Evolutionary conservation across 2,329 filamentous ascomycete species (phyloP).

Genomic region (Ophiostoma ips): DNA sequence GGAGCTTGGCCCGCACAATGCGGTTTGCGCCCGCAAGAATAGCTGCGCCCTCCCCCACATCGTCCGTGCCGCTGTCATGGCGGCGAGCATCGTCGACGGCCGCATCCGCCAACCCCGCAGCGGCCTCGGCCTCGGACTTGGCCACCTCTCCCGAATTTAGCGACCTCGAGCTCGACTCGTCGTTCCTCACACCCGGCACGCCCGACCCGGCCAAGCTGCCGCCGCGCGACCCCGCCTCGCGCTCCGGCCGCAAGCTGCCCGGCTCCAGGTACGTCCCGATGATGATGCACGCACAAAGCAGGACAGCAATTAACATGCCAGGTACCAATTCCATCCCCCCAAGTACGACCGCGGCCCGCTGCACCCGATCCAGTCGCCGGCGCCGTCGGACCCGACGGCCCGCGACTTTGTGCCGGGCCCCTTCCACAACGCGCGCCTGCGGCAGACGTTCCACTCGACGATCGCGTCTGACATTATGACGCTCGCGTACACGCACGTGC

Average conservation of each 20-base stretch:
- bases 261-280: slow-evolving; percentile 28
- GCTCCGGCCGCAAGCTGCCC: slow-evolving; percentile 27
- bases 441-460: slow-evolving; percentile 81
- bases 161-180: slow-evolving; percentile 38
- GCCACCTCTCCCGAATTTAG: slow-evolving; percentile 17
- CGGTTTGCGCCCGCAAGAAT: slow-evolving; percentile 8
- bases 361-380: slow-evolving; percentile 84
- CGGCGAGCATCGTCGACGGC: slow-evolving; percentile 14
- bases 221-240: slow-evolving; percentile 24
- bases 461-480: slow-evolving; percentile 79
- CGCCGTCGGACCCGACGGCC: slow-evolving; percentile 71
- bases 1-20: slow-evolving; percentile 24
- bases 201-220: slow-evolving; percentile 25
- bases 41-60: background rate
- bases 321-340: slow-evolving; percentile 89
- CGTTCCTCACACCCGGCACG: slow-evolving; percentile 29
- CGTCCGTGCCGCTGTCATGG: slow-evolving; percentile 9
- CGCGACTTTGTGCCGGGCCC: slow-evolving; percentile 82
- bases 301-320: background rate
- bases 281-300: too few relatives aligned
- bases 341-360: slow-evolving; percentile 90
- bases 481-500: slow-evolving; percentile 72
- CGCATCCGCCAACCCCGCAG: background rate
- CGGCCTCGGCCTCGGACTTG: background rate
- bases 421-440: slow-evolving; percentile 73